phyloP scores from a whole-genome alignment of 2,329 filamentous ascomycete species.

The Immersiporthe knoxdaviesiana region DNA sequence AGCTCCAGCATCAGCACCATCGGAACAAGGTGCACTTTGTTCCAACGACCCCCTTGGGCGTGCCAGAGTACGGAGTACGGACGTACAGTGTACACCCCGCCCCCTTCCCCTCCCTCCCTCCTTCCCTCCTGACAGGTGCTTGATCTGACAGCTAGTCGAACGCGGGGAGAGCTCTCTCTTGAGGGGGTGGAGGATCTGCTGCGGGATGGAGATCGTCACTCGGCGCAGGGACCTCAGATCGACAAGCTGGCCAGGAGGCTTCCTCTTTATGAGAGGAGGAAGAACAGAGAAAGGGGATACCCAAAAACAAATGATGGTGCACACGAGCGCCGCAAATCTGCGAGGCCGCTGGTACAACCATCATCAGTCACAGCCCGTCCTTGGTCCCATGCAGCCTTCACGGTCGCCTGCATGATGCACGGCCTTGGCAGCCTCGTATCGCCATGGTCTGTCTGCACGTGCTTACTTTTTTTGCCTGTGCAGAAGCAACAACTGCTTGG shows the following conservation, averaged over 20 bases:
- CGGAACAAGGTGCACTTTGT: neutral
- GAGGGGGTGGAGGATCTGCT: neutral
- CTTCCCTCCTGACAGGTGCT: neutral
- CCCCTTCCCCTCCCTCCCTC: too few relatives aligned
- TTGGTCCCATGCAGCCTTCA: too few relatives aligned
- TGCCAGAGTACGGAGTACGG: neutral
- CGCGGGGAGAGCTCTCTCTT: neutral
- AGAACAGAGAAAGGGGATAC: too few relatives aligned
- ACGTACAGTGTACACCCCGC: neutral
- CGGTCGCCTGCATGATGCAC: slow-evolving; percentile 4
- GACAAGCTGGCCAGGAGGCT: neutral
- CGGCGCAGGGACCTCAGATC: neutral
- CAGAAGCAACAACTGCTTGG: neutral
- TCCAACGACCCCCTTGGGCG: neutral
- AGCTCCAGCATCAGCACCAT: neutral
- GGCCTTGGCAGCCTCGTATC: slow-evolving; percentile 1
- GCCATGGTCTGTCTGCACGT: slow-evolving; percentile 2
- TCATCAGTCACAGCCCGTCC: neutral
- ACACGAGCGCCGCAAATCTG: neutral
- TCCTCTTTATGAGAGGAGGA: too few relatives aligned
- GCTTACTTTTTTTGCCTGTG: neutral
- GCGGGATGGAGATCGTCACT: neutral
- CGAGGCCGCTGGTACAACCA: neutral
- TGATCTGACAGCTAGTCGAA: neutral
- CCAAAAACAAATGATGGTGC: neutral